Evolutionary conservation across 176 grass and related monocot genomes (phyloP).

Genomic region (Sorghum bicolor): Sorghum_bicolor_NCBIv3 NC_012873.2:6687501-6688000

Average conservation of each 20-base stretch:
- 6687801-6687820: not conserved
- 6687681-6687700: not conserved
- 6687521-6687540: not conserved
- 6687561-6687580: not conserved
- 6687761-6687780: constrained; percentile 49
- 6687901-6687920: constrained; percentile 46
- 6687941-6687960: not conserved
- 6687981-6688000: not conserved
- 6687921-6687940: constrained; percentile 55
- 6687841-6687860: not conserved
- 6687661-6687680: not conserved
- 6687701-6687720: constrained; percentile 41
- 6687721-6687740: constrained; percentile 57
- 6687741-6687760: constrained; percentile 37
- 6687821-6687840: not conserved
- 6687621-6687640: not conserved
- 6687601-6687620: not conserved
- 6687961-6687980: constrained; percentile 32
- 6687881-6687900: constrained; percentile 58
- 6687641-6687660: not conserved
- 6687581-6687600: not conserved
- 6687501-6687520: not conserved
- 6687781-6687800: constrained; percentile 37
- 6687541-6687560: not conserved
- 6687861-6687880: not conserved